Evolutionary conservation across 306 rosid genomes (phyloP).

Genomic region (Mucuna pruriens): DNA sequence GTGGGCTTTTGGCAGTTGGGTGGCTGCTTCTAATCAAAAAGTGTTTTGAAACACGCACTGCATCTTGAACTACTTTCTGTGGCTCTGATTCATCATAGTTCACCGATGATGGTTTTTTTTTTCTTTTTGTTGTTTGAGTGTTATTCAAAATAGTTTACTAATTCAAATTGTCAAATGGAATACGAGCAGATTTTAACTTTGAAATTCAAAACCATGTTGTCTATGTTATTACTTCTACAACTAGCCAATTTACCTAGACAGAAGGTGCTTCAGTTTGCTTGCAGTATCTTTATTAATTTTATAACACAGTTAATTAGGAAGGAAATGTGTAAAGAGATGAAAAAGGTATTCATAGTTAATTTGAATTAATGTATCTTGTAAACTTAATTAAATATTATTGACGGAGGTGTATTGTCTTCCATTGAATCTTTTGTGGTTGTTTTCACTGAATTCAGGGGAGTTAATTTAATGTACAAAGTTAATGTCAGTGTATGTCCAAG

Average conservation of each 20-base stretch:
- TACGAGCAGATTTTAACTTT: slow-evolving; percentile 1
- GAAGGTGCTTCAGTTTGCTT: background rate
- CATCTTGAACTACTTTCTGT: background rate
- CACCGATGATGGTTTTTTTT: background rate
- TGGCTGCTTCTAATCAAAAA: slow-evolving; percentile 62
- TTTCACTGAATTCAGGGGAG: too few relatives aligned
- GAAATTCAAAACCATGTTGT: slow-evolving; percentile 27
- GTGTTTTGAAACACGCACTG: slow-evolving; percentile 38
- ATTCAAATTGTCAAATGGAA: slow-evolving; percentile 27
- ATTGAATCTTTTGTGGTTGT: too few relatives aligned
- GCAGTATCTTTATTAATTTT: background rate
- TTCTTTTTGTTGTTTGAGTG: slow-evolving; percentile 4
- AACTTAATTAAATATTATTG: too few relatives aligned
- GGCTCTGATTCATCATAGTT: slow-evolving; percentile 35
- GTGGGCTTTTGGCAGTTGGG: slow-evolving; percentile 70
- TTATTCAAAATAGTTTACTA: slow-evolving; percentile 26
- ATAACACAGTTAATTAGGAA: background rate
- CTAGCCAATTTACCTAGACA: background rate
- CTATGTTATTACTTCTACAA: background rate
- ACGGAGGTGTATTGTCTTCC: too few relatives aligned
- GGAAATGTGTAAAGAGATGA: too few relatives aligned
- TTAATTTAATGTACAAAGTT: too few relatives aligned
- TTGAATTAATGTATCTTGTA: too few relatives aligned
- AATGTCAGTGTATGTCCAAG: too few relatives aligned
- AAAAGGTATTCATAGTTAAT: too few relatives aligned